Conservation (phyloP, 225 moss, liverwort and hornwort species). For the Polytrichum commune region DNA sequence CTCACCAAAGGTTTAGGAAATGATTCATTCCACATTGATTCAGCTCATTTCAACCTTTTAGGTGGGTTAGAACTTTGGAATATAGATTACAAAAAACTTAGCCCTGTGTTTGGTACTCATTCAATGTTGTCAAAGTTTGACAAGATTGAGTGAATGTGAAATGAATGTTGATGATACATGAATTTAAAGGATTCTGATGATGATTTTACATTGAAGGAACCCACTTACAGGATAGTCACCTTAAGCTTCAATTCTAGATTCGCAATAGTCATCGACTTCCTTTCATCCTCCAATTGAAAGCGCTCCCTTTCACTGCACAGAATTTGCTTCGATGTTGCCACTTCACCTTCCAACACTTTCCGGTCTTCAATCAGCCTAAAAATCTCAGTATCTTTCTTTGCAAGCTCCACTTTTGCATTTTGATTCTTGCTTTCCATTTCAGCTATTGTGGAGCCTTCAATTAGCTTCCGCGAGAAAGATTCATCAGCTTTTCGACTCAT, state of each 20-base stretch:
- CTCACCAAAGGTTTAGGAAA: no score
- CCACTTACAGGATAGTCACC: slow-evolving; percentile 12
- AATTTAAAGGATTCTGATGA: no score
- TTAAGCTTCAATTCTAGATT: slow-evolving; percentile 34
- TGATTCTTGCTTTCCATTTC: slow-evolving; percentile 5
- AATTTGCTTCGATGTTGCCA: slow-evolving; percentile 22
- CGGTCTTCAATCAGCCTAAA: slow-evolving; percentile 30
- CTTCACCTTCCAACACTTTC: slow-evolving; percentile 36
- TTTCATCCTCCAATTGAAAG: slow-evolving; percentile 6
- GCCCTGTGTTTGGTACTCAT: no score
- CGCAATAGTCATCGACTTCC: slow-evolving; percentile 12
- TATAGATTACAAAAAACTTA: no score
- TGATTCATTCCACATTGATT: no score
- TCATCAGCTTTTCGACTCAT: slow-evolving; percentile 25
- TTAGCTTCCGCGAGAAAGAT: slow-evolving; percentile 11
- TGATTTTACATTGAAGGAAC: not conserved
- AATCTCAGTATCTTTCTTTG: slow-evolving; percentile 37
- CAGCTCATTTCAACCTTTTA: no score
- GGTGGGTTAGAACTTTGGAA: no score
- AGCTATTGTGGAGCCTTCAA: slow-evolving; percentile 17
- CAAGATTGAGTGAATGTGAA: no score
- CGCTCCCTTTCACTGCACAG: slow-evolving; percentile 29
- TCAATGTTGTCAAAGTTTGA: no score
- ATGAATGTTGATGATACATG: no score
- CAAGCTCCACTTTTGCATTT: slow-evolving; percentile 12